Evolutionary conservation across 164 flowering plant genomes (phyloP).

Genomic region (Stephania cephalantha): DNA sequence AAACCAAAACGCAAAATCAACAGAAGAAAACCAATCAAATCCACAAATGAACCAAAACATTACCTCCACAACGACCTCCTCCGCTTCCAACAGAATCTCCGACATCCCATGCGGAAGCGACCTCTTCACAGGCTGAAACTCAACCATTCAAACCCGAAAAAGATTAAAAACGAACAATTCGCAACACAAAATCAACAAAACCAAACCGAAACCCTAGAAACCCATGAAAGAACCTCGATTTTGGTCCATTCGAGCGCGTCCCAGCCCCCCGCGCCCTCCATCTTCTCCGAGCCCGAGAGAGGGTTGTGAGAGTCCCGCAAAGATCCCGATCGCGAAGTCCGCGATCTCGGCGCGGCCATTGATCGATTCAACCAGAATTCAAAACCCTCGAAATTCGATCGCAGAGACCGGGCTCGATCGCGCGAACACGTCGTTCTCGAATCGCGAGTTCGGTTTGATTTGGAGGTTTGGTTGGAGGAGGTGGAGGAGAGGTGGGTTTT

Average conservation of each 20-base stretch:
- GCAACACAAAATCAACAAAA: background rate
- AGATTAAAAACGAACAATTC: background rate
- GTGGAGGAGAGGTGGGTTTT: too few species aligned
- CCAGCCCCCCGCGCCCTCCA: conserved; percentile 70
- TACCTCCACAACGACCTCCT: conserved; percentile 70
- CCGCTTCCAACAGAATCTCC: conserved; percentile 56
- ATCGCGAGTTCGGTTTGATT: too few species aligned
- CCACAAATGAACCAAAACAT: background rate
- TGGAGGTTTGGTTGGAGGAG: too few species aligned
- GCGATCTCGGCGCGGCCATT: conserved; percentile 31
- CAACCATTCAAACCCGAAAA: background rate
- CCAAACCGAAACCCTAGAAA: conserved; percentile 14
- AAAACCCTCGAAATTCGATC: background rate
- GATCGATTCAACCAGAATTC: background rate
- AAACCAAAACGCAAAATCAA: background rate
- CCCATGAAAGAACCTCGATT: conserved; percentile 43
- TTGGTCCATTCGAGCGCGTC: conserved; percentile 88
- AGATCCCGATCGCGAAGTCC: conserved; percentile 25
- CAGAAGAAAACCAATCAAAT: background rate
- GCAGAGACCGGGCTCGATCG: background rate
- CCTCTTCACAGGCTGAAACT: conserved; percentile 53
- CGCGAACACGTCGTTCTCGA: background rate
- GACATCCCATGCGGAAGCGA: conserved; percentile 39
- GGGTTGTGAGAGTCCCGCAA: conserved; percentile 21
- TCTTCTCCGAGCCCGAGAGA: conserved; percentile 32